Percentiles rank a stretch among this genome's conserved stretches.
Evolutionary conservation across 805 yeast species (phyloP).

Genomic region (Zygosaccharomyces gambellarensis): DNA sequence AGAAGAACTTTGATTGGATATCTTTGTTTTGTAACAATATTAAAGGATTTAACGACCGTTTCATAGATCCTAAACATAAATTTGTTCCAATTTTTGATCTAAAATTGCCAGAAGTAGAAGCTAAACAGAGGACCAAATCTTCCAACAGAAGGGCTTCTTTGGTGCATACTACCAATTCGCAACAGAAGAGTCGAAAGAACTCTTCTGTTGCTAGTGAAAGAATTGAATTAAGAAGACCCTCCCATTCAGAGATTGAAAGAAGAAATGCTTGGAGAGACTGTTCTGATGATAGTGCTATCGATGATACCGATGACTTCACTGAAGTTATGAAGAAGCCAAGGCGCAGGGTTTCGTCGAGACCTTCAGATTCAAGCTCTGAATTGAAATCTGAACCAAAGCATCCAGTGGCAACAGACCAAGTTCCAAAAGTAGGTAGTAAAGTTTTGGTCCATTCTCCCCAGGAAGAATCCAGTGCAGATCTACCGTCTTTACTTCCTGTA

Average conservation of each 20-base stretch:
- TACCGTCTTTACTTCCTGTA: slow-evolving; percentile 17
- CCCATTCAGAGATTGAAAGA: neutral
- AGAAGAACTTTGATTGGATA: slow-evolving; percentile 28
- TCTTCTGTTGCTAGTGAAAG: slow-evolving; percentile 1
- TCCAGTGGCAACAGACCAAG: neutral
- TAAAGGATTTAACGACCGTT: slow-evolving; percentile 38
- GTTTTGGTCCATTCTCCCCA: slow-evolving; percentile 17
- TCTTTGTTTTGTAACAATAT: slow-evolving; percentile 36
- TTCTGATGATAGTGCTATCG: slow-evolving; percentile 12
- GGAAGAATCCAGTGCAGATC: slow-evolving; percentile 3
- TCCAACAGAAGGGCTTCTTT: slow-evolving; percentile 10
- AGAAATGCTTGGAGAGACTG: slow-evolving; percentile 2
- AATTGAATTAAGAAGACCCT: neutral
- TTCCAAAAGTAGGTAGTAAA: slow-evolving; percentile 8
- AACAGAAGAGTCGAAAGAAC: slow-evolving; percentile 6
- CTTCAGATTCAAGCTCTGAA: neutral
- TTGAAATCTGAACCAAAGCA: neutral
- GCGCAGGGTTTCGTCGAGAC: slow-evolving; percentile 10
- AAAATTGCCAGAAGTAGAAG: slow-evolving; percentile 9
- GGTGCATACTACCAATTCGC: neutral
- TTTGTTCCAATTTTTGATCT: slow-evolving; percentile 39
- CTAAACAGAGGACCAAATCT: slow-evolving; percentile 3
- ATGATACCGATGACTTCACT: slow-evolving; percentile 17
- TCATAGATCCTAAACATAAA: slow-evolving; percentile 35
- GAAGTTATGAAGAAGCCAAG: slow-evolving; percentile 19